Conservation (phyloP, 305 asterid species). For the Caryopteris hybrid region DNA sequence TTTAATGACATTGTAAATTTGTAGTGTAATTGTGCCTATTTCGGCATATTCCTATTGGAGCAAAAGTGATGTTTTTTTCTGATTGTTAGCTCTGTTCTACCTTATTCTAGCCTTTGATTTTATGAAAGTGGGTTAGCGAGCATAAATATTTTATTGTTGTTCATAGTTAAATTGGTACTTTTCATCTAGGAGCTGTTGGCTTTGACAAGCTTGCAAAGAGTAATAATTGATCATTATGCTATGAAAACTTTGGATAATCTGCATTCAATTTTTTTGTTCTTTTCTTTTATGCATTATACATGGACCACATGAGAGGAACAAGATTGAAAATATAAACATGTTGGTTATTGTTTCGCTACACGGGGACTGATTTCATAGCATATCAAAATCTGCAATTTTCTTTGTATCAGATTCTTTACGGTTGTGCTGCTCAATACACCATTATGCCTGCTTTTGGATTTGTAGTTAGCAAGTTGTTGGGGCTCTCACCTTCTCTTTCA, state of each 20-base stretch:
- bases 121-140: too few relatives aligned
- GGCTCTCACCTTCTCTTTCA: constrained; percentile 67
- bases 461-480: constrained; percentile 64
- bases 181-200: not conserved
- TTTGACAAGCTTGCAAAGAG: not conserved
- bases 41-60: not conserved
- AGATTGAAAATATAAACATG: not conserved
- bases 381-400: constrained; percentile 8
- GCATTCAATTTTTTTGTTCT: not conserved
- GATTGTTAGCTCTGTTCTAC: too few relatives aligned
- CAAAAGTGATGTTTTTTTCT: too few relatives aligned
- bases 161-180: not conserved
- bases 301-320: not conserved
- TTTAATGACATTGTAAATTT: not conserved
- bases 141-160: too few relatives aligned
- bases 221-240: not conserved
- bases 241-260: not conserved
- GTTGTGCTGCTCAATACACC: constrained; percentile 80
- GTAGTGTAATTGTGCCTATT: not conserved
- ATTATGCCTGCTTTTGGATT: constrained; percentile 77
- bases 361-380: not conserved
- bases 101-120: too few relatives aligned
- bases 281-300: not conserved
- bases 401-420: constrained; percentile 68
- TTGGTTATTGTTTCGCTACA: not conserved